Percentiles rank a stretch among this genome's conserved stretches.
These are phyloP conservation scores for Lactarius tabidus DNA, from an alignment of 768 basidiomycete species.

Conservation along the genomic window DNA sequence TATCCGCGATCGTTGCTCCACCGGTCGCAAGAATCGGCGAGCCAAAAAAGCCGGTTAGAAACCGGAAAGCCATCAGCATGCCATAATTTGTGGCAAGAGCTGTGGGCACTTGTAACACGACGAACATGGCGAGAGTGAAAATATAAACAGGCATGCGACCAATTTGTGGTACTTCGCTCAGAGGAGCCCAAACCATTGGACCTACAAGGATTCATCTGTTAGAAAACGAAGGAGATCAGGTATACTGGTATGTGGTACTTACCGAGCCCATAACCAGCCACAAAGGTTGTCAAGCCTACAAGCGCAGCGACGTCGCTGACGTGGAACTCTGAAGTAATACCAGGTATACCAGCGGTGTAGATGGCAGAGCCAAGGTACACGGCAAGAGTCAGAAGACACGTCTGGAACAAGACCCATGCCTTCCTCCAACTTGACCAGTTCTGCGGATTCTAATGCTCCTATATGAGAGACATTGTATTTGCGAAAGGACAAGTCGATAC, in stretches of 20 bases:
- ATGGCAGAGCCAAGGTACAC: conserved; percentile 37
- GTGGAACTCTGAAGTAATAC: conserved; percentile 30
- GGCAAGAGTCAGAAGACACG: conserved; percentile 35
- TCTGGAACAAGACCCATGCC: conserved; percentile 33
- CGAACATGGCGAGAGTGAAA: conserved; percentile 32
- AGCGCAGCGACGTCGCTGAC: conserved; percentile 32
- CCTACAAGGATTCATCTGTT: conserved; percentile 15
- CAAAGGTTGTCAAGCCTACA: conserved; percentile 33
- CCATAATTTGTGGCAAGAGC: conserved; percentile 33
- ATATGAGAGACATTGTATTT: background rate
- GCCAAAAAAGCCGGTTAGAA: conserved; percentile 35
- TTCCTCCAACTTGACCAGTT: conserved; percentile 34
- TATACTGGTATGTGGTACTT: background rate
- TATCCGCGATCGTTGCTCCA: conserved; percentile 31
- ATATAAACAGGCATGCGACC: conserved; percentile 36
- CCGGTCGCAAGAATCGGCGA: conserved; percentile 36
- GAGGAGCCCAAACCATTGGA: conserved; percentile 33
- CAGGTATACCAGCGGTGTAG: conserved; percentile 32
- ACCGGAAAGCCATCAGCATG: conserved; percentile 34
- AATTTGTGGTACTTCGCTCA: conserved; percentile 34
- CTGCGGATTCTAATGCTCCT: conserved; percentile 5
- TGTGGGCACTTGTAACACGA: conserved; percentile 35
- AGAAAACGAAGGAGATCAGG: background rate
- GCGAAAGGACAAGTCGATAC: background rate
- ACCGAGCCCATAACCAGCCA: conserved; percentile 29